Evolutionary conservation across 2,329 filamentous ascomycete species (phyloP).

Genomic region (Colletotrichum sidae): DNA sequence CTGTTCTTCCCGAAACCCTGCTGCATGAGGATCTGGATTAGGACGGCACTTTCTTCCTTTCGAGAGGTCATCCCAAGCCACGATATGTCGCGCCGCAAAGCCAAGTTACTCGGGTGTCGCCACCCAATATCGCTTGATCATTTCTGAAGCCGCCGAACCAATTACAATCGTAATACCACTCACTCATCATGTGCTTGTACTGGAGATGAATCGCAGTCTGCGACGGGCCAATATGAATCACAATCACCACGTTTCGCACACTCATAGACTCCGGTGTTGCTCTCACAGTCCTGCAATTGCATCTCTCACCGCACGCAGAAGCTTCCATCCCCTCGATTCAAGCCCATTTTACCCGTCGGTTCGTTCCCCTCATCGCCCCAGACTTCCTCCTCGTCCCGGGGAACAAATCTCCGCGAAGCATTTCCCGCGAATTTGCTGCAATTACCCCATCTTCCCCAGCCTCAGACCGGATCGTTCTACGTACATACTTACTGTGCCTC

Average conservation of each 20-base stretch:
- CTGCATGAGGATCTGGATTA: neutral
- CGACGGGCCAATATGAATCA: no score
- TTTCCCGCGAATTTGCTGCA: conserved; percentile 3
- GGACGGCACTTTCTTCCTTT: neutral
- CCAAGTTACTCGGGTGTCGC: neutral
- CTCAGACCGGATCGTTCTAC: neutral
- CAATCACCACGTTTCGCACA: no score
- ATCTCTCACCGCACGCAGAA: neutral
- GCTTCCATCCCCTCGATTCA: neutral
- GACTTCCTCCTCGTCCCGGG: conserved; percentile 1
- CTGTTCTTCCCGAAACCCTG: neutral
- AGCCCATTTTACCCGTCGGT: conserved; percentile 3
- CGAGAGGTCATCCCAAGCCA: neutral
- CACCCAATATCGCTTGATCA: no score
- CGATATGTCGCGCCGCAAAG: neutral
- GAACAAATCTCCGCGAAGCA: conserved; percentile 22
- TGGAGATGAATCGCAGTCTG: no score
- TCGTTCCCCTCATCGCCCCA: neutral
- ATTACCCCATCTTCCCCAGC: conserved; percentile 7
- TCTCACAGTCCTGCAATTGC: no score
- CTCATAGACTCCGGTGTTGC: no score
- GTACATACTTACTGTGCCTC: neutral
- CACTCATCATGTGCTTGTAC: no score
- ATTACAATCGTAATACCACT: no score
- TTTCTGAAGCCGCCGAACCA: no score